Percentiles rank a stretch among this genome's conserved stretches.
phyloP scores from a whole-genome alignment of 2,329 filamentous ascomycete species.

The Paradendryphiella salina region DNA sequence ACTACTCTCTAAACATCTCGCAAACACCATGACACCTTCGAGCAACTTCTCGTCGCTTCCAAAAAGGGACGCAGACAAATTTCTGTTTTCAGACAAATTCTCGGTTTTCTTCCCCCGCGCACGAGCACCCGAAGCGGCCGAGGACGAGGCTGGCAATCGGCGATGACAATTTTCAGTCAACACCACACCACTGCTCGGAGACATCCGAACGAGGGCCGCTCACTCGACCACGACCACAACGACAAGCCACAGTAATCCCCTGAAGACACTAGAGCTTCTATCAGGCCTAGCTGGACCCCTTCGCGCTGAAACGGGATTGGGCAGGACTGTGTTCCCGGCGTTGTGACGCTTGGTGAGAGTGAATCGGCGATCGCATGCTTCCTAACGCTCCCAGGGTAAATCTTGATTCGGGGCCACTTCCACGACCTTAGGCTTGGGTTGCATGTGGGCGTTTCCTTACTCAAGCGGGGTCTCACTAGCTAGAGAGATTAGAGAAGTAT shows the following conservation, averaged over 20 bases:
- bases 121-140: conserved; percentile 8
- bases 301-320: not conserved
- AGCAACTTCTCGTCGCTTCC: too few species aligned
- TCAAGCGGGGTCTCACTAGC: conserved; percentile 4
- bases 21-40: not conserved
- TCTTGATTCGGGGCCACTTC: conserved; percentile 1
- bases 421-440: not conserved
- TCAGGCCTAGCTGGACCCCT: not conserved
- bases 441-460: conserved; percentile 3
- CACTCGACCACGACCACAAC: not conserved
- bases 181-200: not conserved
- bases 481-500: conserved; percentile 1
- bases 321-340: not conserved
- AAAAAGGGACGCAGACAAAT: not conserved
- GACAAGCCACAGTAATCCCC: not conserved
- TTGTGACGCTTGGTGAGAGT: not conserved
- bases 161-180: conserved; percentile 7
- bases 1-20: not conserved
- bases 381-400: not conserved
- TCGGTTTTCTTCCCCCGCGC: not conserved
- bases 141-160: conserved; percentile 11
- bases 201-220: not conserved
- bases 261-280: not conserved
- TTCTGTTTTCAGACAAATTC: not conserved
- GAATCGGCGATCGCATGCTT: conserved; percentile 17